Evolutionary conservation across 768 basidiomycete species (phyloP), one percentile per base, ranked within the genome.

Genomic region (Sistotremastrum suecicum): DNA sequence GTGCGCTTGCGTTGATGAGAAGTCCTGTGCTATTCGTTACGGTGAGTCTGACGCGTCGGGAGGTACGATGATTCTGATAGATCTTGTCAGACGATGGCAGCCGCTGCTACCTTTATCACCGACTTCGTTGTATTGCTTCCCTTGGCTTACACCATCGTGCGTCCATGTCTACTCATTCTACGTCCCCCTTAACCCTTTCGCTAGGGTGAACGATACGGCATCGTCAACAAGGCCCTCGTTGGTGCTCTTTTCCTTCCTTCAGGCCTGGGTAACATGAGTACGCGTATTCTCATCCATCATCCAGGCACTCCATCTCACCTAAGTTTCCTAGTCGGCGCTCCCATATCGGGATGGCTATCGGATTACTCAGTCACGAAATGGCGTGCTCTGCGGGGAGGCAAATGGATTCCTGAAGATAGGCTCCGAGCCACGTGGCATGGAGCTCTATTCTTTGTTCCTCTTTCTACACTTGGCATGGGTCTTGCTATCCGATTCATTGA

Each of bases 361-460:
- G 83, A 84, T 56, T 49, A 51, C 31, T 60, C 69, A 0, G 63
- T 85, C 28, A 60, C 68, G 11, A 56, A 54, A 37, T 77, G 72
- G 61, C 69, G 69, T 11, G 59, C 64, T 39, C 56, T 61, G 5
- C 70, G 79, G 29, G 67, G 66, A 0, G 79, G 78, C 1, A 52
- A 63, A 2, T 81, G 76, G 78, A 70, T 74, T 39, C 80, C 80
- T 0, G 80, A 85, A 57, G 83, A 81, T 51, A 72, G 81, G 4
- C 66, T 83, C 30, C 68, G 75, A 1, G 77, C 68, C 1, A 63
- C 71, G 2, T 55, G 75, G 34, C 51, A 66, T 5, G 72, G 74
- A 7, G 67, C 66, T 3, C 59, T 67, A 0, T 34, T 73, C 11
- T 60, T 81, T 30, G 63, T 71, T 3, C 83, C 81, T 0, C 29